Conservation (phyloP, 768 basidiomycete species). For the Naganishia onofrii region DNA sequence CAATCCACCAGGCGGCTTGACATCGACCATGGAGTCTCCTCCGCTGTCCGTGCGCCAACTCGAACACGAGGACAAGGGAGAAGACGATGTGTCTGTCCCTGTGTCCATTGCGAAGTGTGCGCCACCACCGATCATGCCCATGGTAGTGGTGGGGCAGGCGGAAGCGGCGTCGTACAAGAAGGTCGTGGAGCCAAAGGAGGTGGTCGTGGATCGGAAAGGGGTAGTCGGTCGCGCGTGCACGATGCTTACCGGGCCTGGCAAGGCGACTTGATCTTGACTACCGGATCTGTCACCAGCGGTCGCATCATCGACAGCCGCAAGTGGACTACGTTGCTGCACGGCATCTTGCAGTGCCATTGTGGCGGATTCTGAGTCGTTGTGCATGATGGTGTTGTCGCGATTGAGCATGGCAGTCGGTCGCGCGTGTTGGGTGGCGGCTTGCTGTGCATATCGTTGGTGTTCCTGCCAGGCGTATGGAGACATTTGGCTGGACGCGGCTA, state of each 20-base stretch:
- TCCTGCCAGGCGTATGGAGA: neutral
- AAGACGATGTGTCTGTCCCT: neutral
- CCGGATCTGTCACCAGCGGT: neutral
- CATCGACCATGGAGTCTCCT: neutral
- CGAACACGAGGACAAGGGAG: conserved; percentile 1
- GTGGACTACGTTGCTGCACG: neutral
- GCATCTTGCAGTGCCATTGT: conserved; percentile 1
- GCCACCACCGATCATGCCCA: conserved; percentile 4
- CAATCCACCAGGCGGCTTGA: neutral
- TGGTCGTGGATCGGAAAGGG: neutral
- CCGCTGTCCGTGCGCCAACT: neutral
- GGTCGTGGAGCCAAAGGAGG: neutral
- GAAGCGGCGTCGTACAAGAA: neutral
- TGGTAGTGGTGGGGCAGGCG: neutral
- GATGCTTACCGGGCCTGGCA: neutral
- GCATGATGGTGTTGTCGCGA: neutral
- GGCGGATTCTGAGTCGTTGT: neutral
- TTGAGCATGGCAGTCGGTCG: neutral
- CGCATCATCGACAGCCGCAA: neutral
- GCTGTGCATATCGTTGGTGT: neutral
- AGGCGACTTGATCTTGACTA: neutral
- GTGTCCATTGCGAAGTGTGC: neutral
- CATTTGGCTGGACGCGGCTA: neutral
- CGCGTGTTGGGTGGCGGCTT: neutral
- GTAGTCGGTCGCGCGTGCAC: neutral